Evolutionary conservation across 176 grass and related monocot genomes (phyloP).

Genomic region (Melocanna baccifera): DNA sequence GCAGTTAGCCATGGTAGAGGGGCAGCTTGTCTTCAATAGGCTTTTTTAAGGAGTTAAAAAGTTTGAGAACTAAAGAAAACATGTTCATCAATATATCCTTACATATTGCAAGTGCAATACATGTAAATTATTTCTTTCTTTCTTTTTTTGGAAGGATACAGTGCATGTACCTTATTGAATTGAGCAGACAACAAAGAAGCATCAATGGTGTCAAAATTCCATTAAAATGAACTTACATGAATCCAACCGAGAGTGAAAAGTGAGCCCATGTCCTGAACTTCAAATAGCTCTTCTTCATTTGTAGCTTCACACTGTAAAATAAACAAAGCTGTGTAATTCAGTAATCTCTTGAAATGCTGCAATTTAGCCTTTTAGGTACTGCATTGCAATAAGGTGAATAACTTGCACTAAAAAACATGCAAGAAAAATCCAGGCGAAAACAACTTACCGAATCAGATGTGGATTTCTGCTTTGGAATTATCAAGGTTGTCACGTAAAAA

Average conservation of each 20-base stretch:
- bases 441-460: conserved; percentile 82
- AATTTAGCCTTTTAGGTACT: not conserved
- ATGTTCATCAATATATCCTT: not conserved
- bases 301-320: conserved; percentile 85
- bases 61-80: not conserved
- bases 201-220: not conserved
- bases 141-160: not conserved
- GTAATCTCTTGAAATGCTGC: not conserved
- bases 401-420: not conserved
- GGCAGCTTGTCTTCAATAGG: not conserved
- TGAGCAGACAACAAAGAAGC: conserved; percentile 19
- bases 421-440: conserved; percentile 4
- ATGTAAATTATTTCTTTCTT: not conserved
- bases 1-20: not conserved
- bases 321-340: conserved; percentile 13
- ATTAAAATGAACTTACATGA: conserved; percentile 80
- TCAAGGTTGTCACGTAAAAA: conserved; percentile 85
- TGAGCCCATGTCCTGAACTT: conserved; percentile 88
- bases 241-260: conserved; percentile 99
- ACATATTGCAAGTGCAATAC: not conserved
- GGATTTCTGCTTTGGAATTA: conserved; percentile 98
- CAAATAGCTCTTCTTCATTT: conserved; percentile 99
- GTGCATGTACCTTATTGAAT: conserved; percentile 26
- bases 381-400: not conserved
- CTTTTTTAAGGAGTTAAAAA: not conserved